These are phyloP conservation scores for Paraconiothyrium sp. DNA, from an alignment of 2,329 filamentous ascomycete species.

Conservation along the genomic window DNA sequence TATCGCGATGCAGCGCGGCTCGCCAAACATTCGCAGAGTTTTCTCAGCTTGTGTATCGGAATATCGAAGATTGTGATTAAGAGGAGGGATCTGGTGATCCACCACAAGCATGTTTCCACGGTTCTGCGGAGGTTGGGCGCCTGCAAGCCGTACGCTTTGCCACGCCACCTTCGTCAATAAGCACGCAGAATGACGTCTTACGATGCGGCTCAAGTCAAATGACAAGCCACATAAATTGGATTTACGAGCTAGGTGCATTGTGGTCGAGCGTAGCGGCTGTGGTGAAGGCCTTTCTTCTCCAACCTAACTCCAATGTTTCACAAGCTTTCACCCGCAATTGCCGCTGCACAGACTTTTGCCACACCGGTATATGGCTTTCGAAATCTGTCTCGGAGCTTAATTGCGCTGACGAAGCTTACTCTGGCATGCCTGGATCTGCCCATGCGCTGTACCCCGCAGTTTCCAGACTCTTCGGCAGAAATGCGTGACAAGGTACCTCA, in stretches of 20 bases:
- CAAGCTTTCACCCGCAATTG: slow-evolving; percentile 4
- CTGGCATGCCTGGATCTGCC: slow-evolving; percentile 25
- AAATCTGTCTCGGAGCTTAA: slow-evolving; percentile 22
- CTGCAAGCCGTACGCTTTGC: slow-evolving; percentile 18
- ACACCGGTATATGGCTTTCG: neutral
- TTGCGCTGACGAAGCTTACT: slow-evolving; percentile 36
- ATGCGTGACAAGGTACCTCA: slow-evolving; percentile 2
- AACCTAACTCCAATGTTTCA: neutral
- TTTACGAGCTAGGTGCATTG: neutral
- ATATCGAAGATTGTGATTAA: slow-evolving; percentile 17
- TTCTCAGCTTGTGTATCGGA: slow-evolving; percentile 16
- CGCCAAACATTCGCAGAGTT: neutral
- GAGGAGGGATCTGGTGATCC: slow-evolving; percentile 14
- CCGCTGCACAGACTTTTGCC: neutral
- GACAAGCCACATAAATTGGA: neutral
- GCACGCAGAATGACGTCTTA: slow-evolving; percentile 24
- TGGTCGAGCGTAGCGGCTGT: neutral
- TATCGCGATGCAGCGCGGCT: neutral
- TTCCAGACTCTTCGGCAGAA: slow-evolving; percentile 21
- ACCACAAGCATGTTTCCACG: slow-evolving; percentile 16
- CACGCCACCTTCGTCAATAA: slow-evolving; percentile 15
- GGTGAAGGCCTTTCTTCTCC: too few relatives aligned
- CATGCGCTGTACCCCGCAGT: slow-evolving; percentile 34
- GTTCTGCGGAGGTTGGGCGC: slow-evolving; percentile 32
- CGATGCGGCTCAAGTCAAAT: slow-evolving; percentile 4